Evolutionary conservation across 2,329 filamentous ascomycete species (phyloP), one percentile per base, ranked within the genome.

Genomic region (Neophaeococcomyces mojaviensis): DNA sequence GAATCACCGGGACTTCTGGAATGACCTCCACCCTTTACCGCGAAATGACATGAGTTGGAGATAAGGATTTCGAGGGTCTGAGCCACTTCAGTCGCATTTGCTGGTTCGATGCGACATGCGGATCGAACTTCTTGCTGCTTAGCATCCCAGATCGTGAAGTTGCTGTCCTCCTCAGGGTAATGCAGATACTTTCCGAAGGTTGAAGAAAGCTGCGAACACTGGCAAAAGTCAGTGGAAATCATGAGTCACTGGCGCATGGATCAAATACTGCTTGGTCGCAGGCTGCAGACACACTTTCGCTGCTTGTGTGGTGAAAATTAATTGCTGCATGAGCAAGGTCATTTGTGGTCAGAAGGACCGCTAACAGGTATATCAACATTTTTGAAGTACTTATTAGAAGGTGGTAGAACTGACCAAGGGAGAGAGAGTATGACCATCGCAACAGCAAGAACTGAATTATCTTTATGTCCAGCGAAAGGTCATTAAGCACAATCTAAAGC

Each of bases 11-110:
- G 65, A 54, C 77, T 77, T 3, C 74, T 71, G 47, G 73, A 74
- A 59, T 81, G 77, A 1, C 77, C 78, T 20, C 77, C 77, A 5
- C 73, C 73, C 53, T 76, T 74, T 53, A 78, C 61, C 4, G 77
- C 76, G 52, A 81, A 81, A 0, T 61, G 58, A 26, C 65, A 68
- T 34, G 32, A 34, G 10, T 34, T 34, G 32, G 37, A 24, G 2
- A 58, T 60, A 1, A 60, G 41, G 13, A 66, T 43, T 15, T 64
- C 46, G 3, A 68, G 47, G 4, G 55, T 49, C 16, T 54, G 47
- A 15, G 63, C 59, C 10, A 66, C 60, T 5, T 67, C 57, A 4
- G 49, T 45, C 19, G 59, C 53, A 10, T 44, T 49, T 4, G 51
- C 44, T 5, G 64, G 62, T 18, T 58, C 55, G 52, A 67, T 63